phyloP scores from a whole-genome alignment of 208 protist species.

The Trypanosoma vivax region DNA sequence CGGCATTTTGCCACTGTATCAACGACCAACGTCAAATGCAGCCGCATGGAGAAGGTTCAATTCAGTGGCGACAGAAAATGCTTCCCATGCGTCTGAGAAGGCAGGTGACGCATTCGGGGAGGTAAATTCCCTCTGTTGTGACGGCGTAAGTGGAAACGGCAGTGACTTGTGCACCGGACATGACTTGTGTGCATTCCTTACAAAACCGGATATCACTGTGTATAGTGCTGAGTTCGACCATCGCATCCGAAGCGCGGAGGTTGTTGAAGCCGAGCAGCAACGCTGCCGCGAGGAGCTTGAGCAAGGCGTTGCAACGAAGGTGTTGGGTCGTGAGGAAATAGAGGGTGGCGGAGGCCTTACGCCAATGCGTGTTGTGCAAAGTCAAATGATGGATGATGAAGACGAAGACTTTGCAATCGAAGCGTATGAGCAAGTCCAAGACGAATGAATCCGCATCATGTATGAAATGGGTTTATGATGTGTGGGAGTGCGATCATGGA shows the following conservation, averaged over 20 bases:
- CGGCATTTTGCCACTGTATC: slow-evolving; percentile 53
- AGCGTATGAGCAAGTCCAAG: slow-evolving; percentile 5
- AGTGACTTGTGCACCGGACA: background rate
- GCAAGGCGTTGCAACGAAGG: slow-evolving; percentile 9
- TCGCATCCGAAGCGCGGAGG: slow-evolving; percentile 55
- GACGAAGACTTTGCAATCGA: slow-evolving; percentile 23
- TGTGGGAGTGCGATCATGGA: too few relatives aligned
- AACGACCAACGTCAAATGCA: background rate
- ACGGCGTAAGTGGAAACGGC: background rate
- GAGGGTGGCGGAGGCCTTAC: slow-evolving; percentile 7
- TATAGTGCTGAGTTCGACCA: slow-evolving; percentile 63
- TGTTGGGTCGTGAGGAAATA: slow-evolving; percentile 12
- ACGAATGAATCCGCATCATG: slow-evolving; percentile 7
- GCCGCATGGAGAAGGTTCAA: slow-evolving; percentile 24
- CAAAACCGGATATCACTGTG: slow-evolving; percentile 58
- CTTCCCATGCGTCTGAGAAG: background rate
- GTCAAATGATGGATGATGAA: slow-evolving; percentile 21
- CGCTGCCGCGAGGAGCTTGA: slow-evolving; percentile 16
- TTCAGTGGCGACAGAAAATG: slow-evolving; percentile 17
- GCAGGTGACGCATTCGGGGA: background rate
- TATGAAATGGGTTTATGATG: background rate
- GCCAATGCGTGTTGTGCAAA: slow-evolving; percentile 14
- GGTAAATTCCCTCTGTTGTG: background rate
- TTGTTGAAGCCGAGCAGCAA: slow-evolving; percentile 23
- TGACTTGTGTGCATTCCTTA: slow-evolving; percentile 30